Percentiles rank a stretch among this genome's conserved stretches.
Conservation (phyloP, 371 early-diverging fungal species). For the Homolaphlyctis polyrhiza region DNA sequence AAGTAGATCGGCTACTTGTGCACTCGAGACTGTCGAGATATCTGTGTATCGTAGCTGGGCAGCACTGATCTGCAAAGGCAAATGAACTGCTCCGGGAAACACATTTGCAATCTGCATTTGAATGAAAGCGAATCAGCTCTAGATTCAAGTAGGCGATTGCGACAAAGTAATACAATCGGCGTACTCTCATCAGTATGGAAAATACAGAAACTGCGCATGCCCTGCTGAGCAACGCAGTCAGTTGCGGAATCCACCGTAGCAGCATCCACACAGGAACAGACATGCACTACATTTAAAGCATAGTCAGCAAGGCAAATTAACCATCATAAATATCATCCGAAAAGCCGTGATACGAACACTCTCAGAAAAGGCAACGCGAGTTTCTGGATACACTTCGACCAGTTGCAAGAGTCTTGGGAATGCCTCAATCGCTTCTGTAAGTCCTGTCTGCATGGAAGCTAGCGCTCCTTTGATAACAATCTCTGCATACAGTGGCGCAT, state of each 20-base stretch:
- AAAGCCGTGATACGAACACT: background rate
- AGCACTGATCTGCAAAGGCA: slow-evolving; percentile 1
- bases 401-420: slow-evolving; percentile 68
- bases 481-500: slow-evolving; percentile 7
- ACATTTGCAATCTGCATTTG: background rate
- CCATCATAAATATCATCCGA: background rate
- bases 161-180: background rate
- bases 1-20: background rate
- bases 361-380: slow-evolving; percentile 19
- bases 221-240: slow-evolving; percentile 65
- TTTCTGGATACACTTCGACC: slow-evolving; percentile 49
- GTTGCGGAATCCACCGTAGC: slow-evolving; percentile 72
- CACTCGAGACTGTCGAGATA: background rate
- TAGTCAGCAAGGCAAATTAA: background rate
- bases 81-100: background rate
- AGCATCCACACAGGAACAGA: slow-evolving; percentile 55
- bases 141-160: background rate
- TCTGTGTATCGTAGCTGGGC: background rate
- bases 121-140: too few species aligned
- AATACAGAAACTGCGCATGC: slow-evolving; percentile 33
- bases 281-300: background rate
- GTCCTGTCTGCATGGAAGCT: slow-evolving; percentile 33
- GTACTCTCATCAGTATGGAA: slow-evolving; percentile 35
- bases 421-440: slow-evolving; percentile 45
- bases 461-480: slow-evolving; percentile 49